A percentile compares a stretch with the other conserved stretches of the same genome.
Evolutionary conservation across 345 rosid genomes (phyloP).

Genomic region (Aquilaria sinensis): DNA sequence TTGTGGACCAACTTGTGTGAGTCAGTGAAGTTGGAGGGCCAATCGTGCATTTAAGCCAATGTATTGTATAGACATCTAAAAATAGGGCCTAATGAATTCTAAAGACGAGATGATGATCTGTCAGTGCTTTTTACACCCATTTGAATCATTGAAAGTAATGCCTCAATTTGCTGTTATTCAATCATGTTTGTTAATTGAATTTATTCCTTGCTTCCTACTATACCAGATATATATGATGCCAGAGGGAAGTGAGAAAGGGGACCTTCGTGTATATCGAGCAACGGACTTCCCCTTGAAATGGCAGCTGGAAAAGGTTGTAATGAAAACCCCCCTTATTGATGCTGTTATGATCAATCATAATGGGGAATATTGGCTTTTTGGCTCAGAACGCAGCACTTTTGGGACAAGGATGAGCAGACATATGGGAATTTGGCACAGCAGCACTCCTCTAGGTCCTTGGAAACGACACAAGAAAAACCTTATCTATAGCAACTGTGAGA

Average conservation of each 20-base stretch:
- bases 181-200: not conserved
- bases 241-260: conserved; percentile 57
- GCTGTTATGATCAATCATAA: conserved; percentile 43
- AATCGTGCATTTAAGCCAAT: too few species aligned
- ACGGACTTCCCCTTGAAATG: conserved; percentile 64
- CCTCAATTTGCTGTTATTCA: too few species aligned
- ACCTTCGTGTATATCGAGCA: conserved; percentile 73
- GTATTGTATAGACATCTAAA: too few species aligned
- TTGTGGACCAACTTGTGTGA: too few species aligned
- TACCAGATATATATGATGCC: conserved; percentile 87
- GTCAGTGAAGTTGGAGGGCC: too few species aligned
- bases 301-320: conserved; percentile 53
- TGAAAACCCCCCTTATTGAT: conserved; percentile 65
- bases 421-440: conserved; percentile 73
- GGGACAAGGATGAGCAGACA: conserved; percentile 64
- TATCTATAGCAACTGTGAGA: conserved; percentile 44
- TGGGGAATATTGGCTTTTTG: conserved; percentile 67
- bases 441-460: conserved; percentile 84
- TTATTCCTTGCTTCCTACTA: conserved; percentile 4
- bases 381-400: conserved; percentile 69
- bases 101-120: too few species aligned
- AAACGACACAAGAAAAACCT: conserved; percentile 79
- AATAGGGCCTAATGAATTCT: too few species aligned
- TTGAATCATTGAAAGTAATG: too few species aligned
- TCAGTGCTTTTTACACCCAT: too few species aligned